Conservation (phyloP, 169 alveolate species). For the Cystoisospora suis region DNA sequence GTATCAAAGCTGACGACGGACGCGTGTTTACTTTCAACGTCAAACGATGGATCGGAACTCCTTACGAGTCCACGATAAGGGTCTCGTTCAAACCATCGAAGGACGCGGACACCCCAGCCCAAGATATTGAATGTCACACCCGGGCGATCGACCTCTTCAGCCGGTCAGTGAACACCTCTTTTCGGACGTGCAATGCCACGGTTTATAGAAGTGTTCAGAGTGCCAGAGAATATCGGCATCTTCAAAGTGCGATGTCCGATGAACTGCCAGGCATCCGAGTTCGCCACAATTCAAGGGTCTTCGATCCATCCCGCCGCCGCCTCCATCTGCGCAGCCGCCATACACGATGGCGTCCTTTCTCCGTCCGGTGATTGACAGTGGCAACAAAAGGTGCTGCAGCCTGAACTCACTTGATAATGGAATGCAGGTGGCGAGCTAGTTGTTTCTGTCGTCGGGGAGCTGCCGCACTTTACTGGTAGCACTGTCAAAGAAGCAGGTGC, state of each 20-base stretch:
- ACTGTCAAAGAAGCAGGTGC: background rate
- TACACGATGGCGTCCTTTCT: conserved; percentile 85
- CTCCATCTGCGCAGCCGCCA: conserved; percentile 88
- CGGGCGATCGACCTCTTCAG: conserved; percentile 68
- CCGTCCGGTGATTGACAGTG: conserved; percentile 73
- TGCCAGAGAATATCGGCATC: conserved; percentile 3
- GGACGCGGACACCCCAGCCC: conserved; percentile 68
- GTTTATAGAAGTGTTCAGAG: conserved; percentile 12
- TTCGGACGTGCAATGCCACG: background rate
- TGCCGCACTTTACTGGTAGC: conserved; percentile 65
- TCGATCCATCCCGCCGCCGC: conserved; percentile 82
- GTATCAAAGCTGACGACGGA: conserved; percentile 72
- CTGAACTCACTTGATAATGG: background rate
- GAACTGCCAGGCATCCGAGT: conserved; percentile 72
- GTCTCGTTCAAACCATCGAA: conserved; percentile 56
- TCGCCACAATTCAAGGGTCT: conserved; percentile 69
- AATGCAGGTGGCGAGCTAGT: conserved; percentile 68
- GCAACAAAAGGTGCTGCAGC: background rate
- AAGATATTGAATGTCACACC: conserved; percentile 72
- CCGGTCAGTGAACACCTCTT: background rate
- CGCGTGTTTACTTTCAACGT: conserved; percentile 58
- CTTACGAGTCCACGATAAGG: conserved; percentile 56
- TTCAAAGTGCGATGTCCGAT: conserved; percentile 74
- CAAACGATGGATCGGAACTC: conserved; percentile 75
- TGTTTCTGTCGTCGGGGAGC: conserved; percentile 67